phyloP scores from a whole-genome alignment of 306 rosid species.

The Sesbania bispinosa region DNA sequence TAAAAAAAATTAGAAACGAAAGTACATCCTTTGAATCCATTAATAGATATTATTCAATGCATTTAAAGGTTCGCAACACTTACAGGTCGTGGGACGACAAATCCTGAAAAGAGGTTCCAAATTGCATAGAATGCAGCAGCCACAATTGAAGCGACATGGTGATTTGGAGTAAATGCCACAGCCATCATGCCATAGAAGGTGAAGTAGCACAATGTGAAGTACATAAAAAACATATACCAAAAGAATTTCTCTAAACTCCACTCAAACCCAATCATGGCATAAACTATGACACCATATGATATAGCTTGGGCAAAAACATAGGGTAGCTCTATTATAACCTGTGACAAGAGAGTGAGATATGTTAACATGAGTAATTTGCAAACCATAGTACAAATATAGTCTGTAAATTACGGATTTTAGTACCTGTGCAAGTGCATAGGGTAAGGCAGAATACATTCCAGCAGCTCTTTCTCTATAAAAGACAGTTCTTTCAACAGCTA shows the following conservation, averaged over 20 bases:
- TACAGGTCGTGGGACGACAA: slow-evolving; percentile 60
- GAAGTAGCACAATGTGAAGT: slow-evolving; percentile 65
- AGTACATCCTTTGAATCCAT: background rate
- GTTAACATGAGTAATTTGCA: background rate
- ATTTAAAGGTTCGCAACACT: slow-evolving; percentile 13
- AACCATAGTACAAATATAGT: background rate
- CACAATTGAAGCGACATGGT: slow-evolving; percentile 59
- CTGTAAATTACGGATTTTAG: background rate
- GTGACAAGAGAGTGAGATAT: background rate
- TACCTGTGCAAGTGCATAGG: slow-evolving; percentile 77
- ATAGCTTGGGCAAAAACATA: slow-evolving; percentile 55
- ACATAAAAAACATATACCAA: slow-evolving; percentile 77
- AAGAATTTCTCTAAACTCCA: slow-evolving; percentile 51
- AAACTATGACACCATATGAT: slow-evolving; percentile 55
- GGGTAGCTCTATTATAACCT: slow-evolving; percentile 75
- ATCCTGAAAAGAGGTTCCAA: slow-evolving; percentile 89
- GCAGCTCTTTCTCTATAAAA: slow-evolving; percentile 87
- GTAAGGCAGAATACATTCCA: slow-evolving; percentile 76
- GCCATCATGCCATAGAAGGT: slow-evolving; percentile 88
- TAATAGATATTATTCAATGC: background rate
- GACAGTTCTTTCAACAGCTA: slow-evolving; percentile 68
- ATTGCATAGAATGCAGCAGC: slow-evolving; percentile 62
- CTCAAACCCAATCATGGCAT: slow-evolving; percentile 81
- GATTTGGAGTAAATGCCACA: slow-evolving; percentile 72
- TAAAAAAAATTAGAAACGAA: background rate